Base-by-base conservation (phyloP, 106 monocot species). In the Allium cepa region DNA sequence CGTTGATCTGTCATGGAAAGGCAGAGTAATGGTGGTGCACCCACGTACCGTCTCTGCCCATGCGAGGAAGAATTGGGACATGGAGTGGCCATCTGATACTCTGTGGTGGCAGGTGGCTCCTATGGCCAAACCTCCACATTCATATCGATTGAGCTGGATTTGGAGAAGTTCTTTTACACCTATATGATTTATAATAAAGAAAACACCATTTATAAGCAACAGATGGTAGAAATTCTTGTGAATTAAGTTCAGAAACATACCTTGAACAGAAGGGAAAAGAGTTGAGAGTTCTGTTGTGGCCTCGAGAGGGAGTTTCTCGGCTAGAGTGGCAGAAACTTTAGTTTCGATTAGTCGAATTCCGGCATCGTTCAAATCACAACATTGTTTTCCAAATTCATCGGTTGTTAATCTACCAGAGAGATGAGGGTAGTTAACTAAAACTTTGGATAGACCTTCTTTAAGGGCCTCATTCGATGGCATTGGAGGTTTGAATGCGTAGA, bases 51-150 rank as follows among this genome's bases (percentile, higher is more conserved):
- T 26, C 16, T 53, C 50, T 8, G 61, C 68, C 87, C 73, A 80
- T 2, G 77, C 62, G 7, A 55, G n/a, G 57, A 81, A 68, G 76
- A 88, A 90, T 27, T 15, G 56, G 81, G 69, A 77, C 82, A 89
- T 85, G 14, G 88, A 71, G 57, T 71, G 77, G 10, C 80, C 89
- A 70, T 90, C 89, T 17, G 82, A 85, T 8, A 80, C 76, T 10
- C 72, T 65, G 56, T 90, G 89, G 72, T 85, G 72, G 8, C 55
- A 13, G 50, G 85, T 72, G 57, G 64, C 2, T 11, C 72, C 82
- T 57, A 90, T 14, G 0, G 78, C 77, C 7, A 90, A 63, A 7
- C 89, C 85, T 16, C 85, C 79, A 47, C 80, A 90, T 3, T 10
- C 8, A 68, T 82, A 90, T 1, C 80, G 85, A 53, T 64, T 85